A percentile compares a stretch with the other conserved stretches of the same genome.
Conservation (phyloP, 768 basidiomycete genomes). For the Ramaria sp. region DNA sequence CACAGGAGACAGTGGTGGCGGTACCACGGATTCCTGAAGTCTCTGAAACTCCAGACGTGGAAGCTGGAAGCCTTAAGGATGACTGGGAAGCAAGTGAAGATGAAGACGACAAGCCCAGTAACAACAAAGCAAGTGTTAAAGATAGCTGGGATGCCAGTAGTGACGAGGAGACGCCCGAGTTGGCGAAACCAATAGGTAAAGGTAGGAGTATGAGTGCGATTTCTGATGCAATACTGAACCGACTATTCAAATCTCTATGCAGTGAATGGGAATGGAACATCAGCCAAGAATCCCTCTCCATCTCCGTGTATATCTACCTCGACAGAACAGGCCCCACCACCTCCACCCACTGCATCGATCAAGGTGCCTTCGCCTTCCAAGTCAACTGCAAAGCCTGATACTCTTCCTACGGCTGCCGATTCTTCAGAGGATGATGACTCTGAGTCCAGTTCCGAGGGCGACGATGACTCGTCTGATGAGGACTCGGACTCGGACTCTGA, state of each 20-base stretch:
- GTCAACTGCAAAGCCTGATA: background rate
- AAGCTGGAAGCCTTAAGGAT: conserved; percentile 31
- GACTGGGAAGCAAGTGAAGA: conserved; percentile 29
- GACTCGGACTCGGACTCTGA: conserved; percentile 40
- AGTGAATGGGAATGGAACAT: background rate
- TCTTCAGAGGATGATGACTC: conserved; percentile 21
- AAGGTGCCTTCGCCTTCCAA: background rate
- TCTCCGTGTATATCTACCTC: conserved; percentile 17
- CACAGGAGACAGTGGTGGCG: conserved; percentile 26
- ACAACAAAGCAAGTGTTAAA: conserved; percentile 17
- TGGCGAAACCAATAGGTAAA: background rate
- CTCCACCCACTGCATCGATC: conserved; percentile 10
- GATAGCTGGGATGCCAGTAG: conserved; percentile 60
- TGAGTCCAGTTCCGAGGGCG: background rate
- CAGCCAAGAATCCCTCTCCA: conserved; percentile 16
- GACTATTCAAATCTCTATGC: background rate
- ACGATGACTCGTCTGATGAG: conserved; percentile 17
- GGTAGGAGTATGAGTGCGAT: background rate
- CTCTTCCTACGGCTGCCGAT: conserved; percentile 12
- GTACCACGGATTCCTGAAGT: conserved; percentile 17
- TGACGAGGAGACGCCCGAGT: conserved; percentile 40
- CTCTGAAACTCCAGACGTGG: conserved; percentile 19
- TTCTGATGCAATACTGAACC: background rate
- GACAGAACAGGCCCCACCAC: conserved; percentile 11
- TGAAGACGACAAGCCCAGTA: conserved; percentile 21